Evolutionary conservation across 371 early-diverging fungal species (phyloP).

Genomic region (Ordospora pajunii): DNA sequence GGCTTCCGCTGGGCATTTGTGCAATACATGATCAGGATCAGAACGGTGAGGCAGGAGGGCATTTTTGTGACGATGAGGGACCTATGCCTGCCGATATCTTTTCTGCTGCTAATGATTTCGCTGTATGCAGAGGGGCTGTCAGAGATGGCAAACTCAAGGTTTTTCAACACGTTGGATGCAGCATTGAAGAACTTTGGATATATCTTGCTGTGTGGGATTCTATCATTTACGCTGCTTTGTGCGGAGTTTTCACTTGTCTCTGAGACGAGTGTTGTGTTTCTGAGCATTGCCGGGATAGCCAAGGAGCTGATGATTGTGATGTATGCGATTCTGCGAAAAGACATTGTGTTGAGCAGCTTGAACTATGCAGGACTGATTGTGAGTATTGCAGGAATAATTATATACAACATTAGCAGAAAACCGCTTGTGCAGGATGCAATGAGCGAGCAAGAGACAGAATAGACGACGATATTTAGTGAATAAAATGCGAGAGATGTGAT

Average conservation of each 20-base stretch:
- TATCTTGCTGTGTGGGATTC: constrained; percentile 40
- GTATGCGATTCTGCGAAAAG: constrained; percentile 41
- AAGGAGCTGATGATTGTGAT: constrained; percentile 60
- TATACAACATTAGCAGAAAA: constrained; percentile 43
- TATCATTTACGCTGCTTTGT: constrained; percentile 46
- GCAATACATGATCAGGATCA: constrained; percentile 55
- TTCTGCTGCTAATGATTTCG: constrained; percentile 48
- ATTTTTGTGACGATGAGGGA: constrained; percentile 45
- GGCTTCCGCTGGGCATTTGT: constrained; percentile 62
- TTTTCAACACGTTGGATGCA: constrained; percentile 25
- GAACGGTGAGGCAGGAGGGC: constrained; percentile 34
- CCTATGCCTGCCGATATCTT: constrained; percentile 53
- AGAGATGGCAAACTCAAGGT: constrained; percentile 45
- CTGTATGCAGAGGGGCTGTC: constrained; percentile 43
- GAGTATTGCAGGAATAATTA: constrained; percentile 54
- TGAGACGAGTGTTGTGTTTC: constrained; percentile 55
- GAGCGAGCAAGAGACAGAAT: too few relatives aligned
- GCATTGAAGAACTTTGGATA: constrained; percentile 32
- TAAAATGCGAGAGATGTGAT: too few relatives aligned
- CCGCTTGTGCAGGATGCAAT: background rate
- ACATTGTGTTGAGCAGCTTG: constrained; percentile 29
- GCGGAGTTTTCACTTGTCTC: constrained; percentile 57
- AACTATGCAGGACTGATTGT: constrained; percentile 56
- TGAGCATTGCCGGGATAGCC: constrained; percentile 52
- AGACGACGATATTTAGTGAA: too few relatives aligned